A percentile compares a stretch with the other conserved stretches of the same genome.
Conservation (phyloP, 352 stramenopile species). For the Globisporangium camurandrum region DNA sequence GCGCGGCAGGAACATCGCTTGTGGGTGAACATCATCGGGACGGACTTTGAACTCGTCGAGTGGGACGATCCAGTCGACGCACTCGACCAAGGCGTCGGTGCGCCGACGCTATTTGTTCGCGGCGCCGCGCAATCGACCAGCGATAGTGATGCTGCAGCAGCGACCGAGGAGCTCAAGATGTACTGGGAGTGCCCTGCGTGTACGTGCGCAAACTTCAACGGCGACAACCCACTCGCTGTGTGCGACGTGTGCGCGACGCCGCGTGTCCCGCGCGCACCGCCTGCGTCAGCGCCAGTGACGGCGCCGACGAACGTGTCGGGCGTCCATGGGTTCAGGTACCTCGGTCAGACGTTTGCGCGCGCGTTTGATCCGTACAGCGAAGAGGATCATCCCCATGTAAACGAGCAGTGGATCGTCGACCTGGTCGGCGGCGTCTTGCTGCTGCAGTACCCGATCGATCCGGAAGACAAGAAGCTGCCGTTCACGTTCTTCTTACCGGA, state of each 20-base stretch:
- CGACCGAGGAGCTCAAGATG: conserved; percentile 67
- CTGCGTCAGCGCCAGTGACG: conserved; percentile 15
- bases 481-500: conserved; percentile 68
- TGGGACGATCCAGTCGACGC: conserved; percentile 76
- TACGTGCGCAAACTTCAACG: conserved; percentile 84
- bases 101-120: conserved; percentile 39
- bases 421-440: conserved; percentile 51
- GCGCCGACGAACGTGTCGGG: conserved; percentile 13
- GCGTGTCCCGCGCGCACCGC: conserved; percentile 17
- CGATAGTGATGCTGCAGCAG: conserved; percentile 8
- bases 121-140: conserved; percentile 5
- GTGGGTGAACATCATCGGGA: conserved; percentile 87
- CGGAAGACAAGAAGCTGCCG: conserved; percentile 74
- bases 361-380: conserved; percentile 78
- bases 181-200: conserved; percentile 84
- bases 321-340: conserved; percentile 48
- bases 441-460: conserved; percentile 63
- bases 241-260: conserved; percentile 77
- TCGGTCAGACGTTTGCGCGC: conserved; percentile 54
- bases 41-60: conserved; percentile 81
- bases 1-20: conserved; percentile 76
- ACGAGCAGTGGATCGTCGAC: conserved; percentile 72
- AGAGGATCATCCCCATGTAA: conserved; percentile 49
- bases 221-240: conserved; percentile 63
- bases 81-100: conserved; percentile 78